Evolutionary conservation across 192 early-diverging fungal genomes (phyloP).

Genomic region (Chytriomyces confervae): DNA sequence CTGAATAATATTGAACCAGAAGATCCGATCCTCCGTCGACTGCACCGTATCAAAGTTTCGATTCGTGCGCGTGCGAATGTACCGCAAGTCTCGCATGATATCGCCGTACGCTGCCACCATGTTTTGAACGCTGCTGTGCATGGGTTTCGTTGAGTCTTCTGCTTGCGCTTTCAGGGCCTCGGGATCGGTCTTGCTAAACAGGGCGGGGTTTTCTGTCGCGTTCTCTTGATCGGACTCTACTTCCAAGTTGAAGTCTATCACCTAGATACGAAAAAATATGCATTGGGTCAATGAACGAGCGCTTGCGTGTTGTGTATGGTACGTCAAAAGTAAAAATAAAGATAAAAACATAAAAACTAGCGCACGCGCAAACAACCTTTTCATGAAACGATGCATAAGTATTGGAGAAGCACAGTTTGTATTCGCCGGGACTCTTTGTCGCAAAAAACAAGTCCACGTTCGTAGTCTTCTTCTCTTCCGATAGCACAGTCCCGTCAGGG

Average conservation of each 20-base stretch:
- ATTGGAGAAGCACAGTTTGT: conserved; percentile 97
- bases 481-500: conserved; percentile 70
- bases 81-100: conserved; percentile 81
- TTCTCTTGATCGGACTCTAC: conserved; percentile 78
- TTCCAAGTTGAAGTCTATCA: conserved; percentile 90
- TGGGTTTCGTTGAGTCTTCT: conserved; percentile 60
- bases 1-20: conserved; percentile 88
- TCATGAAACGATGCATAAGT: conserved; percentile 90
- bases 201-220: not conserved
- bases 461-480: conserved; percentile 80
- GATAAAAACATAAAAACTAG: not conserved
- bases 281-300: too few relatives aligned
- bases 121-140: conserved; percentile 50
- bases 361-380: conserved; percentile 53
- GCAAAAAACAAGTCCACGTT: conserved; percentile 95
- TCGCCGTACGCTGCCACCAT: conserved; percentile 68
- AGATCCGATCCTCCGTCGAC: conserved; percentile 80
- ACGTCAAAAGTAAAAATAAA: not conserved
- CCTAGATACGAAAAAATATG: not conserved
- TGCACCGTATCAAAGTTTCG: conserved; percentile 87
- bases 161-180: conserved; percentile 6
- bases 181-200: not conserved
- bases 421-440: conserved; percentile 83
- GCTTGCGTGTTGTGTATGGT: not conserved
- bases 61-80: conserved; percentile 87